Evolutionary conservation across 768 basidiomycete genomes (phyloP).

Genomic region (Lenzites betulinus): DNA sequence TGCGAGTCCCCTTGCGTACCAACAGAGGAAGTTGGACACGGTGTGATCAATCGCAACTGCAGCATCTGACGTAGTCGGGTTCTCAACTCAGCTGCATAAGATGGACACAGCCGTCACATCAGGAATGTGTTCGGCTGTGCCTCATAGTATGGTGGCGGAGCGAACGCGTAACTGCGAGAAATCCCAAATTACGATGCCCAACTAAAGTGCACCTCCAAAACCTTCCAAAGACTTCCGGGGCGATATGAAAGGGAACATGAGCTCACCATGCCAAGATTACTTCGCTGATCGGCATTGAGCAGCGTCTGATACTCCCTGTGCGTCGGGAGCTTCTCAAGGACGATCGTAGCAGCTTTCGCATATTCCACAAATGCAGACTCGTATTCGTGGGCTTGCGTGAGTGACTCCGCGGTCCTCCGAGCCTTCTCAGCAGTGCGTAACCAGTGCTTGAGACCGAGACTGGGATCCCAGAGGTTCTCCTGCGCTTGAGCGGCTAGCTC

Average conservation of each 20-base stretch:
- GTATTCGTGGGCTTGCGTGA: constrained; percentile 52
- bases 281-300: constrained; percentile 58
- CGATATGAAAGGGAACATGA: neutral
- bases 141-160: neutral
- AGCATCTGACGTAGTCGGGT: no score
- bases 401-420: constrained; percentile 54
- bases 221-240: neutral
- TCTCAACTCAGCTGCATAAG: no score
- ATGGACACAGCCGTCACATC: neutral
- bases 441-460: constrained; percentile 63
- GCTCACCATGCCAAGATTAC: constrained; percentile 70
- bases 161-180: neutral
- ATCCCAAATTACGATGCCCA: neutral
- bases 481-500: constrained; percentile 67
- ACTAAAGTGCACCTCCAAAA: neutral
- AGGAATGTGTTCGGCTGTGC: neutral
- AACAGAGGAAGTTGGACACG: no score
- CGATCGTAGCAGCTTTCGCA: constrained; percentile 74
- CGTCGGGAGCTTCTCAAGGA: constrained; percentile 74
- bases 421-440: constrained; percentile 65
- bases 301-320: constrained; percentile 65
- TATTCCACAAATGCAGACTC: constrained; percentile 73
- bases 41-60: no score
- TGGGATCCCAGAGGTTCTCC: constrained; percentile 56
- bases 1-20: no score